Evolutionary conservation across 768 basidiomycete species (phyloP), one percentile per base, ranked within the genome.

Genomic region (Naganishia vaughanmartiniae): DNA sequence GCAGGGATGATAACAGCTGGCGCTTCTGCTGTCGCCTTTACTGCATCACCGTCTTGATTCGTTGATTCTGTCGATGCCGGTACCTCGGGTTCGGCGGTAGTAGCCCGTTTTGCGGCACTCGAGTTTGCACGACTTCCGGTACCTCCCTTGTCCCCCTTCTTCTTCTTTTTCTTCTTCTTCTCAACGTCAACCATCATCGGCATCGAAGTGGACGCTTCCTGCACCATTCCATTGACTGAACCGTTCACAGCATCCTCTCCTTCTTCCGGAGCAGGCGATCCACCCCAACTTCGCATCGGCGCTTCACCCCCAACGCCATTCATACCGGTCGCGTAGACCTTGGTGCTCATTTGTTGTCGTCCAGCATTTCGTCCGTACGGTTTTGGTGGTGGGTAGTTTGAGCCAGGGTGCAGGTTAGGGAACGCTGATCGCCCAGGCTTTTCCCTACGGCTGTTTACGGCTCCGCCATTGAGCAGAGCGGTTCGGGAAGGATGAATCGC

Each of bases 401-500:
- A n/a, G 65, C 73, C 34, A 72, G 70, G 72, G 28, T 70, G 73
- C 55, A 69, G 57, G 65, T 67, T 54, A 58, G 73, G 70, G 67
- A 56, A 72, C 60, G 73, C 48, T n/a, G 69, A 39, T 68, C 71
- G 63, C 57, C 11, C 57, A 21, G 36, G 36, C 12, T n/a, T 58
- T 28, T 58, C 34, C 19, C 31, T 39, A 10, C 34, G 54, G 14
- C 54, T 55, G 67, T 66, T 66, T 60, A 48, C 15, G 51, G 48
- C 39, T 26, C 48, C 46, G 12, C 33, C 69, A 72, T 78, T 39
- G 78, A 74, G 76, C 74, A 72, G 80, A 54, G 76, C 72, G 45
- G 76, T 77, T 63, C 79, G 73, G 17, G 82, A 74, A 11, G 84
- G 80, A 75, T 84, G 63, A 46, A 92, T 84, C 21, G 85, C 84